A percentile compares a stretch with the other conserved stretches of the same genome.
These are phyloP conservation scores for Globisporangium megalacanthum DNA, from an alignment of 352 stramenopile genomes.

Conservation along the genomic window DNA sequence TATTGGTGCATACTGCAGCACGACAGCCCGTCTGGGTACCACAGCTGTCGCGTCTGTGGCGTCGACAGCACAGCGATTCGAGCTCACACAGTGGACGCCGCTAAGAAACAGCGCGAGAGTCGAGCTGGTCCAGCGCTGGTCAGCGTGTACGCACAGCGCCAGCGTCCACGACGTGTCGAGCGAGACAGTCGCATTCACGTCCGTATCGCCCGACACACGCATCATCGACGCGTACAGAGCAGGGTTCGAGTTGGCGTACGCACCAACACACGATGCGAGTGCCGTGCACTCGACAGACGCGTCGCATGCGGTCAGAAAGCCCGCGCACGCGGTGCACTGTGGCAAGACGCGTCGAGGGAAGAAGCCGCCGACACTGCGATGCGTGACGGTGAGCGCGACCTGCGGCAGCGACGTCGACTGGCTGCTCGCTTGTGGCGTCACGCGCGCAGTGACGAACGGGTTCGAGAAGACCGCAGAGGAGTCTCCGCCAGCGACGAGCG, in stretches of 20 bases:
- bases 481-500: neutral
- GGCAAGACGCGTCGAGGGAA: neutral
- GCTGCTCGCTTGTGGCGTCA: neutral
- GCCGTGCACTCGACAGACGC: constrained; percentile 7
- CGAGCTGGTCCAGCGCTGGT: constrained; percentile 2
- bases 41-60: neutral
- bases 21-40: neutral
- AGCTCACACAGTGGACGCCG: constrained; percentile 5
- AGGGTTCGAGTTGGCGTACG: neutral
- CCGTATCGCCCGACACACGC: neutral
- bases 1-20: constrained; percentile 7
- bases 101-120: constrained; percentile 6
- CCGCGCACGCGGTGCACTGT: constrained; percentile 1
- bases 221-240: constrained; percentile 7
- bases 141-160: neutral
- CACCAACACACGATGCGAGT: constrained; percentile 6
- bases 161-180: constrained; percentile 6
- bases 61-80: neutral
- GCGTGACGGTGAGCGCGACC: neutral
- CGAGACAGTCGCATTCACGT: neutral
- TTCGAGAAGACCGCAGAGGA: neutral
- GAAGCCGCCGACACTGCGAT: constrained; percentile 2
- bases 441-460: neutral
- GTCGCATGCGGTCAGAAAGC: constrained; percentile 1
- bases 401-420: neutral